These are phyloP conservation scores for Komagataella kurtzmanii DNA, from an alignment of 805 yeast species.

Conservation along the genomic window DNA sequence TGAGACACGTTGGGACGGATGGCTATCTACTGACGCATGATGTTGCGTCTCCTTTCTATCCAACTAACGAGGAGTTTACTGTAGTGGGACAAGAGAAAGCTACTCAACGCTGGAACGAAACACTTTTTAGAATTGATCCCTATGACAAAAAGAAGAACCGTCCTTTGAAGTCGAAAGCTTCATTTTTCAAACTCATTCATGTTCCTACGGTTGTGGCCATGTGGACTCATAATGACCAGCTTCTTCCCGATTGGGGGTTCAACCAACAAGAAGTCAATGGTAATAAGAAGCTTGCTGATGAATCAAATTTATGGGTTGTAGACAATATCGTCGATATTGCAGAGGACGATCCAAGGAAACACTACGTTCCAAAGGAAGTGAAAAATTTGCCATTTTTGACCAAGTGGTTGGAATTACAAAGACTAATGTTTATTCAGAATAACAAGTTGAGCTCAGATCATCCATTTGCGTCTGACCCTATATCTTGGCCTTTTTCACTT, in stretches of 20 bases:
- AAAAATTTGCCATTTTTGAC: conserved; percentile 57
- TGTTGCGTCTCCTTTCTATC: conserved; percentile 85
- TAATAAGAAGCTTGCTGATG: conserved; percentile 63
- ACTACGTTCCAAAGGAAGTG: conserved; percentile 51
- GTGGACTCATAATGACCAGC: conserved; percentile 81
- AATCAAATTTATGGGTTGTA: conserved; percentile 61
- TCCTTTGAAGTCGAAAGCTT: conserved; percentile 54
- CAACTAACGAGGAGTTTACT: conserved; percentile 92
- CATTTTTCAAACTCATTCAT: conserved; percentile 61
- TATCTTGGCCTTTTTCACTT: conserved; percentile 79
- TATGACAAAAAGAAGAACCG: conserved; percentile 36
- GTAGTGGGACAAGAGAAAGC: conserved; percentile 54
- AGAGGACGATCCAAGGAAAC: conserved; percentile 40
- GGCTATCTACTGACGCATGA: conserved; percentile 82
- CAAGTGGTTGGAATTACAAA: conserved; percentile 86
- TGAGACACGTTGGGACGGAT: conserved; percentile 70
- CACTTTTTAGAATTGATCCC: conserved; percentile 64
- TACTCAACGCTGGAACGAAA: conserved; percentile 46
- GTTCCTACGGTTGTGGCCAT: conserved; percentile 81
- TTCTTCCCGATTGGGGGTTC: conserved; percentile 92
- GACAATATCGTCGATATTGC: conserved; percentile 52
- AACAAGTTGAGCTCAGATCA: conserved; percentile 78
- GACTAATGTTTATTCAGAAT: conserved; percentile 83
- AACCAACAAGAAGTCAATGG: conserved; percentile 91
- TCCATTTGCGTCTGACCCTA: conserved; percentile 91